Evolutionary conservation across 1,139 yeast species (phyloP).

Genomic region (Saccharomyces hybrid): DNA sequence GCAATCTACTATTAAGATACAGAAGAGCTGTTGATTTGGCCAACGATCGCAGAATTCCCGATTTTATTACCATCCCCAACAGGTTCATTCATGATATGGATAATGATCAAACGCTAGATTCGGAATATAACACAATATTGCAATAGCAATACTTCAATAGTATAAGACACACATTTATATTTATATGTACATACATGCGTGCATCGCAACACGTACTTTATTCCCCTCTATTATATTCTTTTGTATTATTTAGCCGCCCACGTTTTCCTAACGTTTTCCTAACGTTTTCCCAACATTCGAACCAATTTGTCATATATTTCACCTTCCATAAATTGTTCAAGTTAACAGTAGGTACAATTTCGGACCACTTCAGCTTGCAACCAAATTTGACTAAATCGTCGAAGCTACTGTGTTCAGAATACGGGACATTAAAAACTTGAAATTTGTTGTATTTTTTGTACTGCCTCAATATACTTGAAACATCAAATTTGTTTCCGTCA

Average conservation of each 20-base stretch:
- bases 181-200: not conserved
- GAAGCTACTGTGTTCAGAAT: constrained; percentile 90
- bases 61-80: constrained; percentile 22
- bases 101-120: constrained; percentile 18
- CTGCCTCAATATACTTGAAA: constrained; percentile 27
- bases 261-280: not conserved
- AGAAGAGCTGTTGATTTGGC: constrained; percentile 22
- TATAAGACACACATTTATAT: not conserved
- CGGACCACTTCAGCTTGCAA: constrained; percentile 40
- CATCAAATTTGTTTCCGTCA: constrained; percentile 15
- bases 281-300: not conserved
- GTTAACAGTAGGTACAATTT: constrained; percentile 78
- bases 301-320: not conserved
- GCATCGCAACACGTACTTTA: not conserved
- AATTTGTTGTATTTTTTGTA: constrained; percentile 28
- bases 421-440: constrained; percentile 64
- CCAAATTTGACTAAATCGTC: constrained; percentile 67
- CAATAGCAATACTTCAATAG: not conserved
- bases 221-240: not conserved
- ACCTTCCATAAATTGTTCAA: constrained; percentile 31
- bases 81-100: constrained; percentile 18
- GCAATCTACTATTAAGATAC: constrained; percentile 28
- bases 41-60: constrained; percentile 27
- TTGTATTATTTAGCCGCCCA: not conserved
- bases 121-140: constrained; percentile 16